Base-by-base conservation (phyloP, 108 stramenopile species). In the Stephanodiscus minutulus region DNA sequence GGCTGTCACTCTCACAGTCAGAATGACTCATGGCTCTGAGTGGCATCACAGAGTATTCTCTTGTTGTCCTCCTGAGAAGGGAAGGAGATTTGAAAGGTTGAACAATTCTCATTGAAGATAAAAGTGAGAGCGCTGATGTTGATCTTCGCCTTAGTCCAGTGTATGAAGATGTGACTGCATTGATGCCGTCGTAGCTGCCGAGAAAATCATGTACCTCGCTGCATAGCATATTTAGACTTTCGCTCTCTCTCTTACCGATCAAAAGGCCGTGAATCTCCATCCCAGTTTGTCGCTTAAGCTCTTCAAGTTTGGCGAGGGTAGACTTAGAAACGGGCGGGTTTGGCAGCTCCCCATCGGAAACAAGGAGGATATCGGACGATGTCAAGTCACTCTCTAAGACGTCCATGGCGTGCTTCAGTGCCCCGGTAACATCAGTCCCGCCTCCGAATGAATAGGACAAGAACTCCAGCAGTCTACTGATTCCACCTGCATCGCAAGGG, bases 341-440 rank as follows among this genome's bases (percentile, higher is more conserved):
- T 6, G 86, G 85, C 21, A 92, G 82, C 66, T 92, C 91, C 25
- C 91, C 91, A 71, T 92, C 91, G n/a, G 87, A 82, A 3, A 92
- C 80, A 17, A 92, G 79, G 22, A 92, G 68, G 12, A 92, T 67
- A 70, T 92, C 91, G 13, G 91, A 87, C 24, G 87, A 71, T 31
- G 74, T 46, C 87, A 91, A 87, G 28, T 68, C 66, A 53, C 54
- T 25, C 27, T 61, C 73, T 1, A 74, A 20, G 10, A 47, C 50
- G 1, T 62, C 69, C 49, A 68, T 68, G 15, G 82, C 87, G 67
- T 61, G 79, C 53, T 74, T 85, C 28, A 92, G 67, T 13, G 91
- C 88, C 1, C 87, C 86, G 3, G 88, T 88, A 12, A 92, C 88
- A 64, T 92, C 91, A 5, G 88, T 92, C 1, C 91, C 91, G 25